These are phyloP conservation scores for Apiotrichum siamense DNA, from an alignment of 1,284 basidiomycete genomes.

Conservation along the genomic window DNA sequence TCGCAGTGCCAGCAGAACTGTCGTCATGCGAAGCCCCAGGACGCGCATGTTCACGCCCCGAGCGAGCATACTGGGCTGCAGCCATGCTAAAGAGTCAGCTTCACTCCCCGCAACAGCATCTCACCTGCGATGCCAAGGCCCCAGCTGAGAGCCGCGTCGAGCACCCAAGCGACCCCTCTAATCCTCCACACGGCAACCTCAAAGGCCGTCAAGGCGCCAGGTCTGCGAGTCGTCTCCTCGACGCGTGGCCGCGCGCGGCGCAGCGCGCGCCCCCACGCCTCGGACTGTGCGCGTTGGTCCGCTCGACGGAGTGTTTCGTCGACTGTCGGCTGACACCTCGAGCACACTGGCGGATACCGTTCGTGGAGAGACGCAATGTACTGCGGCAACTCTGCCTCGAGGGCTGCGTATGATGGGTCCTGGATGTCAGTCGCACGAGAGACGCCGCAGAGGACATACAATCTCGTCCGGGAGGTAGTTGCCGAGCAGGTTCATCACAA, in stretches of 20 bases:
- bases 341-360: conserved; percentile 81
- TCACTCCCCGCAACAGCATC: not conserved
- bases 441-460: conserved; percentile 48
- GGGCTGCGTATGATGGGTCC: conserved; percentile 63
- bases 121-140: conserved; percentile 17
- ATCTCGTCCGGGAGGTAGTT: conserved; percentile 69
- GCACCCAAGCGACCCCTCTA: conserved; percentile 20
- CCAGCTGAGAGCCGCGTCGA: conserved; percentile 10
- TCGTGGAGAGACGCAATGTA: conserved; percentile 67
- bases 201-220: not conserved
- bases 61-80: not conserved
- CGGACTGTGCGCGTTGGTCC: conserved; percentile 72
- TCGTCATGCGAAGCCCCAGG: not conserved
- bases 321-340: conserved; percentile 64
- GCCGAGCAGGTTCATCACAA: conserved; percentile 74
- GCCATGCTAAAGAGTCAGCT: conserved; percentile 1
- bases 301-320: conserved; percentile 70
- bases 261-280: conserved; percentile 54
- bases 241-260: conserved; percentile 22
- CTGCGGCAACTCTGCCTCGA: conserved; percentile 59
- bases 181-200: conserved; percentile 28
- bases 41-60: not conserved
- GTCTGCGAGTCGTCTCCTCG: not conserved
- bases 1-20: conserved; percentile 7
- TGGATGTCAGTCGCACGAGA: conserved; percentile 36